A percentile compares a stretch with the other conserved stretches of the same genome.
These are phyloP conservation scores for Centella asiatica DNA, from an alignment of 129 eudicot species.

Conservation along the genomic window DNA sequence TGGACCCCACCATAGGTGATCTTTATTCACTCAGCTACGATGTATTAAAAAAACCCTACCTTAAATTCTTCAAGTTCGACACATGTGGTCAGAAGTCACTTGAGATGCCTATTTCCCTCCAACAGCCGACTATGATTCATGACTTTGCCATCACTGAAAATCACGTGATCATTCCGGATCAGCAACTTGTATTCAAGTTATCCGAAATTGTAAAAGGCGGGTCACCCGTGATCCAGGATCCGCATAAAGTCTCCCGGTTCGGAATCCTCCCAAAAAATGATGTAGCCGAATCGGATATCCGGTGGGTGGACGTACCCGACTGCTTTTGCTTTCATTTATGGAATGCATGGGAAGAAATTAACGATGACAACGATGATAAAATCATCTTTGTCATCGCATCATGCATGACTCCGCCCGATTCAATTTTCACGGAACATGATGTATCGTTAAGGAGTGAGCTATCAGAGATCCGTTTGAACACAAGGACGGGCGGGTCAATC, in stretches of 20 bases:
- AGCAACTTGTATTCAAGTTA: slow-evolving; percentile 65
- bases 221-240: slow-evolving; percentile 56
- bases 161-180: slow-evolving; percentile 73
- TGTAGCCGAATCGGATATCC: slow-evolving; percentile 28
- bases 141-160: slow-evolving; percentile 68
- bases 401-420: slow-evolving; percentile 66
- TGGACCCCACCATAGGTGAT: slow-evolving; percentile 65
- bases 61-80: slow-evolving; percentile 51
- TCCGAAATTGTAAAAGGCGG: slow-evolving; percentile 62
- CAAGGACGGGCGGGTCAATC: slow-evolving; percentile 35
- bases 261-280: slow-evolving; percentile 43
- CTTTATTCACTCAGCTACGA: slow-evolving; percentile 49
- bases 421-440: slow-evolving; percentile 32
- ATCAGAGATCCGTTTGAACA: slow-evolving; percentile 39
- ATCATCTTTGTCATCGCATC: slow-evolving; percentile 45
- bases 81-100: slow-evolving; percentile 44
- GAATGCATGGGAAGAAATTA: slow-evolving; percentile 69
- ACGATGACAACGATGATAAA: slow-evolving; percentile 23
- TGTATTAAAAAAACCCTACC: slow-evolving; percentile 51
- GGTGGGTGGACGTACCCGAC: slow-evolving; percentile 57
- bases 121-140: slow-evolving; percentile 72
- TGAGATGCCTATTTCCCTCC: slow-evolving; percentile 43
- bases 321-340: slow-evolving; percentile 66
- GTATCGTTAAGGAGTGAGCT: slow-evolving; percentile 27
- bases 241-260: slow-evolving; percentile 53